Evolutionary conservation across 1,284 basidiomycete genomes (phyloP), one percentile per base, ranked within the genome.

Genomic region (Ustilago crameri): DNA sequence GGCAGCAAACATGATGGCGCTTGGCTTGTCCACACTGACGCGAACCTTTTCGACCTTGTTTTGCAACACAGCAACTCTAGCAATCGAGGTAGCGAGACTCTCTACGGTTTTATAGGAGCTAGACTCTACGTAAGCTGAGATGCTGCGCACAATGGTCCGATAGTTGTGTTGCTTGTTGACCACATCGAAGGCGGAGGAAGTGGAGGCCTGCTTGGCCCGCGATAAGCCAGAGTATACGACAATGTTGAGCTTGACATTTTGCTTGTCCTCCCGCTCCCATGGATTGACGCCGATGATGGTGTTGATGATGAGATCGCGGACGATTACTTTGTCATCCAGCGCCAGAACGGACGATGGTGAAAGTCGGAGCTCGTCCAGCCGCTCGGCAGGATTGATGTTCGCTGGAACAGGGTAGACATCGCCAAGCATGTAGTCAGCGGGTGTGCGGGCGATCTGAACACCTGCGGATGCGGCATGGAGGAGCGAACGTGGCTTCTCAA

Each of bases 21-120:
- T 88, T 2, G 91, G 91, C 81, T 94, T 94, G 12, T 89, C 87
- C 9, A 90, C 87, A n/a, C 87, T 87, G 24, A 93, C 86, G 3
- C 75, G 59, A 32, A 81, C 65, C 45, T 66, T 55, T 27, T 76
- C 74, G 34, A 74, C 67, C 37, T 71, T 58, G 51, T 78, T 76
- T 27, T 75, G 59, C 7, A 72, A 17, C 5, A 80, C 51, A 0
- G 86, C 87, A 9, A 90, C 86, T 1, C 86, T 83, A 0, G 91
- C 89, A 15, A 91, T 86, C 10, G 85, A 85, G 8, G 90, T 89
- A 9, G 88, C 87, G 12, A 93, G 85, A 1, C 90, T 88, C 82
- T 95, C 92, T 51, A 93, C 85, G 0, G 92, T 93, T 38, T 88
- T 85, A 74, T 88, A 92, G 0, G 85, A 84, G 0, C 90, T 88